These are phyloP conservation scores for Xylaria acuta DNA, from an alignment of 495 filamentous ascomycete species.

Conservation along the genomic window DNA sequence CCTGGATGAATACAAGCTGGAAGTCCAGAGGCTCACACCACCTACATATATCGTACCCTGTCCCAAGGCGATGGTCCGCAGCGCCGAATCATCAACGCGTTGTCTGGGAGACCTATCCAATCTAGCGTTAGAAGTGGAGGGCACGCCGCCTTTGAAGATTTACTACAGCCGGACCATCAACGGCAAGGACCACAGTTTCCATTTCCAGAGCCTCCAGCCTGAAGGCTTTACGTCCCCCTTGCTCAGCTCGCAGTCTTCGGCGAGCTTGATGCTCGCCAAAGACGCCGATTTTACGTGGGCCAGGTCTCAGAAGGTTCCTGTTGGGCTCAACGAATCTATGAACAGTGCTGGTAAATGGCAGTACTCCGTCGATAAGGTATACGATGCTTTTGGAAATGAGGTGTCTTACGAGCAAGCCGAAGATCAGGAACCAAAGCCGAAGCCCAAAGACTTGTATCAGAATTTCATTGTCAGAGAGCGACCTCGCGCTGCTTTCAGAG, in stretches of 20 bases:
- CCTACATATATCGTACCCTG: conserved; percentile 84
- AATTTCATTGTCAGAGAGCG: conserved; percentile 85
- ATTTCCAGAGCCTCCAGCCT: conserved; percentile 89
- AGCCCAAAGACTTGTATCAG: conserved; percentile 70
- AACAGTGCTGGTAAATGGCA: conserved; percentile 77
- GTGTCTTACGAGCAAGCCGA: conserved; percentile 77
- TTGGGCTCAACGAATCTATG: conserved; percentile 89
- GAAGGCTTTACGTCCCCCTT: conserved; percentile 84
- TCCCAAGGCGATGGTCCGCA: conserved; percentile 75
- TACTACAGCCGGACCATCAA: conserved; percentile 89
- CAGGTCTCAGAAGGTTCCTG: conserved; percentile 70
- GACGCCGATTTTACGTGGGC: conserved; percentile 81
- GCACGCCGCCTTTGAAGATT: conserved; percentile 89
- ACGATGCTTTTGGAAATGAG: conserved; percentile 86
- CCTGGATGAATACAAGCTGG: conserved; percentile 89
- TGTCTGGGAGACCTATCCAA: conserved; percentile 89
- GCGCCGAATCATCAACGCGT: conserved; percentile 64
- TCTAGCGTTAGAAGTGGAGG: conserved; percentile 78
- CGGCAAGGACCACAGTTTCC: conserved; percentile 71
- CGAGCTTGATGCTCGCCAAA: conserved; percentile 59
- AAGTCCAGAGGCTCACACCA: conserved; percentile 76
- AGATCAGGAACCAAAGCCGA: conserved; percentile 67
- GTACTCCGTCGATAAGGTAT: conserved; percentile 89
- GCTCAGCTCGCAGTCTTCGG: conserved; percentile 59
- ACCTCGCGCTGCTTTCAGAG: conserved; percentile 70